These are phyloP conservation scores for Sutorius australiensis DNA, from an alignment of 768 basidiomycete genomes.

Conservation along the genomic window DNA sequence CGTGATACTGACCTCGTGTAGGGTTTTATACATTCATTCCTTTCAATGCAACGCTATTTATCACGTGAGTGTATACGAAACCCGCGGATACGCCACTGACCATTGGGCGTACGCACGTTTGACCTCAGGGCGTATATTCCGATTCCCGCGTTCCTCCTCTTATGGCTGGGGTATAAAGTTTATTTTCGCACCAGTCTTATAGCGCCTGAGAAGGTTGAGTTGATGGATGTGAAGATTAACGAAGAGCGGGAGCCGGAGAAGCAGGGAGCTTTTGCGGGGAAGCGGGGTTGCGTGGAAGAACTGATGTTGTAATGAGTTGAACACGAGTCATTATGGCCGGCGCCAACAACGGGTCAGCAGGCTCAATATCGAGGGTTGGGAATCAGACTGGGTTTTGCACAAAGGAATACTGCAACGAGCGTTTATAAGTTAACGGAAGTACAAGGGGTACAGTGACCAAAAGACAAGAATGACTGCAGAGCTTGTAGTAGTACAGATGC, in stretches of 20 bases:
- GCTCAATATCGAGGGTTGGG: neutral
- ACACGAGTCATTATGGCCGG: neutral
- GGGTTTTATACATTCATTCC: conserved; percentile 40
- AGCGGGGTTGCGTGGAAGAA: conserved; percentile 20
- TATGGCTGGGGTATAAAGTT: conserved; percentile 37
- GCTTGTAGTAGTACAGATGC: conserved; percentile 28
- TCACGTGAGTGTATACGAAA: conserved; percentile 41
- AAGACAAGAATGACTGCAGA: conserved; percentile 11
- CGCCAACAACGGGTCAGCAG: neutral
- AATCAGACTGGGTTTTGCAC: conserved; percentile 4
- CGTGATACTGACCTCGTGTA: conserved; percentile 10
- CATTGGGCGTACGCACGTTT: neutral
- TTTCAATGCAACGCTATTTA: conserved; percentile 52
- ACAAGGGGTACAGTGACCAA: conserved; percentile 17
- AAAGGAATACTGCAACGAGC: neutral
- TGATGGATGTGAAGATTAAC: conserved; percentile 42
- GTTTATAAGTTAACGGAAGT: conserved; percentile 21
- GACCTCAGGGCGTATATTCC: conserved; percentile 27
- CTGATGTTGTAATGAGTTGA: conserved; percentile 15
- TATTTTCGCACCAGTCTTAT: conserved; percentile 34
- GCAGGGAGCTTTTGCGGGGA: conserved; percentile 31
- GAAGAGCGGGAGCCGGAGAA: conserved; percentile 47
- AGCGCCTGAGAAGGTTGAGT: conserved; percentile 50
- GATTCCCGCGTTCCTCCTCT: conserved; percentile 32
- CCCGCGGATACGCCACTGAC: neutral